Evolutionary conservation across 1,284 basidiomycete species (phyloP).

Genomic region (Albatrellus sp.): DNA sequence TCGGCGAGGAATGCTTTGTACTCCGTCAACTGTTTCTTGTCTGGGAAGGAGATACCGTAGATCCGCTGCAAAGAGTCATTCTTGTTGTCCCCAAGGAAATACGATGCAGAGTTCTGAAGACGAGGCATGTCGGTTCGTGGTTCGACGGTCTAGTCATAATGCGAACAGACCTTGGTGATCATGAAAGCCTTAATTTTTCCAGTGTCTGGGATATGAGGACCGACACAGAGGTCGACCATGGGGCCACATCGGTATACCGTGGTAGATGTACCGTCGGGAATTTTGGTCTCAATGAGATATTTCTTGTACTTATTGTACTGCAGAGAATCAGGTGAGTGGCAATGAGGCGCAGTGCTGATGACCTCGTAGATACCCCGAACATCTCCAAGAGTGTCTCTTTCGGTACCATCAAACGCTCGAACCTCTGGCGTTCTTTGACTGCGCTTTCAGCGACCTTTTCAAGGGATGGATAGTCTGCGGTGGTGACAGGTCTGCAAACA

Average conservation of each 20-base stretch:
- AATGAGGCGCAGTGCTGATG: background rate
- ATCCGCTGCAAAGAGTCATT: slow-evolving; percentile 96
- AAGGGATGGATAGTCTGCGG: slow-evolving; percentile 77
- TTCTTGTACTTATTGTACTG: slow-evolving; percentile 99
- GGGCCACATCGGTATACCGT: slow-evolving; percentile 99
- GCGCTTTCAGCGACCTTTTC: slow-evolving; percentile 85
- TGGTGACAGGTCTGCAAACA: slow-evolving; percentile 50
- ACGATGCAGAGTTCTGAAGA: slow-evolving; percentile 86
- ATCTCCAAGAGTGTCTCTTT: slow-evolving; percentile 94
- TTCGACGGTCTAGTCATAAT: slow-evolving; percentile 1
- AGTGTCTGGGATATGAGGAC: slow-evolving; percentile 96
- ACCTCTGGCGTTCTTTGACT: slow-evolving; percentile 95
- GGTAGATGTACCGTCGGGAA: slow-evolving; percentile 93
- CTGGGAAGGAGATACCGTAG: slow-evolving; percentile 99
- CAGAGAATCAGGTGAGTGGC: slow-evolving; percentile 4
- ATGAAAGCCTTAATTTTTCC: slow-evolving; percentile 96
- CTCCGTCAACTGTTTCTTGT: slow-evolving; percentile 90
- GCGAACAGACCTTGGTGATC: slow-evolving; percentile 68
- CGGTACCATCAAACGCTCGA: slow-evolving; percentile 86
- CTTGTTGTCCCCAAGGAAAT: slow-evolving; percentile 91
- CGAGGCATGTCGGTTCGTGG: background rate
- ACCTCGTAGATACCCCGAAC: slow-evolving; percentile 65
- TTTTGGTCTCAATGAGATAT: slow-evolving; percentile 91
- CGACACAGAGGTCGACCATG: slow-evolving; percentile 95
- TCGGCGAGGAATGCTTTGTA: slow-evolving; percentile 96